These are phyloP conservation scores for Saccharomycopsis lassenensis DNA, from an alignment of 805 yeast species.

Conservation along the genomic window DNA sequence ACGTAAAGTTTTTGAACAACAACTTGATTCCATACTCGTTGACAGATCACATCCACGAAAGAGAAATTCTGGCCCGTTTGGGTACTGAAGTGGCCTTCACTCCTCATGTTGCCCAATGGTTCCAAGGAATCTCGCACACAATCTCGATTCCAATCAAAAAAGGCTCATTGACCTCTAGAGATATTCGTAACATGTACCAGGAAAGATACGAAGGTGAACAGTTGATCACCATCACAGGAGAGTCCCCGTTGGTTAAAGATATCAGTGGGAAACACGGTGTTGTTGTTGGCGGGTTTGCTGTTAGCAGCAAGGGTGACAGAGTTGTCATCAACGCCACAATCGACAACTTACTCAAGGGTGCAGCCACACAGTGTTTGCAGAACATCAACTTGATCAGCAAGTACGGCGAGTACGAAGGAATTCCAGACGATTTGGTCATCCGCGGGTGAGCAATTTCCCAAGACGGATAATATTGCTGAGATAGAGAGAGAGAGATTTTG, in stretches of 20 bases:
- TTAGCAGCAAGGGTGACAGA: conserved; percentile 75
- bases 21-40: conserved; percentile 89
- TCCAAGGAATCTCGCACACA: conserved; percentile 93
- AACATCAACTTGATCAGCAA: conserved; percentile 86
- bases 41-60: conserved; percentile 94
- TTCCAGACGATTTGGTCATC: conserved; percentile 59
- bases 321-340: conserved; percentile 91
- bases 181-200: conserved; percentile 73
- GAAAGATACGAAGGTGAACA: conserved; percentile 81
- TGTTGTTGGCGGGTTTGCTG: conserved; percentile 89
- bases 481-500: too few species aligned
- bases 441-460: too few species aligned
- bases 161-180: conserved; percentile 60
- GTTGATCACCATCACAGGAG: conserved; percentile 77
- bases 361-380: conserved; percentile 96
- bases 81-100: conserved; percentile 71
- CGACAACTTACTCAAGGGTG: conserved; percentile 93
- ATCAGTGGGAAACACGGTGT: conserved; percentile 91
- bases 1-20: conserved; percentile 57
- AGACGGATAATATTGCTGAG: too few species aligned
- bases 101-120: conserved; percentile 98
- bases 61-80: conserved; percentile 73
- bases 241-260: conserved; percentile 85
- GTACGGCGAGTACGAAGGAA: conserved; percentile 91
- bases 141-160: conserved; percentile 76